A percentile compares a stretch with the other conserved stretches of the same genome.
These are phyloP conservation scores for Mycena sp. DNA, from an alignment of 1,284 basidiomycete genomes.

Conservation along the genomic window DNA sequence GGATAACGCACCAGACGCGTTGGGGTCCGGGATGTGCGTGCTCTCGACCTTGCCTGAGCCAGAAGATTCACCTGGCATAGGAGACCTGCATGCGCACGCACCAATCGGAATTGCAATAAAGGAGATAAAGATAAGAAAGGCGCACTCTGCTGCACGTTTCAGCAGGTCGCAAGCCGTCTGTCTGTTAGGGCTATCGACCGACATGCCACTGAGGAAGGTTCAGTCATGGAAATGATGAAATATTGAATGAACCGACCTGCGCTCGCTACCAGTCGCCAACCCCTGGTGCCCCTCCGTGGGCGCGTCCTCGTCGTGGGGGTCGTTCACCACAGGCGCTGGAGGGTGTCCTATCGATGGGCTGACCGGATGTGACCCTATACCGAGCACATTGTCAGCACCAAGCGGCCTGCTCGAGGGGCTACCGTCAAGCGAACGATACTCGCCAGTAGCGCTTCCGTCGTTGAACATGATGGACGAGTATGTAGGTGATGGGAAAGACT, in stretches of 20 bases:
- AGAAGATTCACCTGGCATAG: conserved; percentile 83
- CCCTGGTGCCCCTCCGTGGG: conserved; percentile 2
- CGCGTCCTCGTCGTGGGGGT: not conserved
- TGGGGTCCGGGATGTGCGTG: conserved; percentile 74
- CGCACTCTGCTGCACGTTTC: conserved; percentile 83
- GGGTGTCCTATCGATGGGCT: too few relatives aligned
- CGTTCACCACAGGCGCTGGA: too few relatives aligned
- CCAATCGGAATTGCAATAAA: too few relatives aligned
- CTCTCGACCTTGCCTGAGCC: conserved; percentile 88
- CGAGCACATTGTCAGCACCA: too few relatives aligned
- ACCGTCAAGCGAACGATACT: too few relatives aligned
- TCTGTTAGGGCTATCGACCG: conserved; percentile 82
- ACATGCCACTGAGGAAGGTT: conserved; percentile 88
- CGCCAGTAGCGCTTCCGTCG: too few relatives aligned
- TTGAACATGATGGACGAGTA: too few relatives aligned
- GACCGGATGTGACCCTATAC: too few relatives aligned
- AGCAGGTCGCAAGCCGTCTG: conserved; percentile 84
- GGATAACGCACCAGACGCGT: conserved; percentile 42
- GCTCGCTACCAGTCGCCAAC: conserved; percentile 86
- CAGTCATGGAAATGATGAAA: not conserved
- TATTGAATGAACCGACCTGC: conserved; percentile 36
- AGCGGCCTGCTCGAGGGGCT: too few relatives aligned
- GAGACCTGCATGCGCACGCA: conserved; percentile 50
- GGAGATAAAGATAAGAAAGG: not conserved
- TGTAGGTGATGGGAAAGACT: too few relatives aligned